Percentiles rank a stretch among this genome's conserved stretches.
phyloP scores from a whole-genome alignment of 805 yeast genomes.

The Hanseniaspora taiwanica region DNA sequence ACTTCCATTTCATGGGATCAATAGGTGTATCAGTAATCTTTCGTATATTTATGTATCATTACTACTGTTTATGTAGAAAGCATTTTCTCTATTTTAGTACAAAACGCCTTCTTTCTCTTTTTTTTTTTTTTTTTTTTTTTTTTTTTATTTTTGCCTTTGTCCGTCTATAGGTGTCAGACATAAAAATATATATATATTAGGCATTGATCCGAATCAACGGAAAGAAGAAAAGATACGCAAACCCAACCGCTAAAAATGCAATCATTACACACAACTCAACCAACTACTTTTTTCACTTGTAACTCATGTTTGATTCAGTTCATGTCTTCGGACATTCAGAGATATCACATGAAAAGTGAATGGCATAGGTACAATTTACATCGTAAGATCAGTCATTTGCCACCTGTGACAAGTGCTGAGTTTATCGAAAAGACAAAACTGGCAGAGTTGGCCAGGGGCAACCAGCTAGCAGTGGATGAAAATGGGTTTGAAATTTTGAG shows the following conservation, averaged over 20 bases:
- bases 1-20: slow-evolving; percentile 23
- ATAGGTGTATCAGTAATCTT: not conserved
- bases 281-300: slow-evolving; percentile 45
- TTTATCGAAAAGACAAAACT: slow-evolving; percentile 28
- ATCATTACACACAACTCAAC: not conserved
- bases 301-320: slow-evolving; percentile 80
- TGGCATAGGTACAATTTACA: slow-evolving; percentile 97
- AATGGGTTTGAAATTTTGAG: slow-evolving; percentile 27
- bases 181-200: not conserved
- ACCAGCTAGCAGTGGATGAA: slow-evolving; percentile 23
- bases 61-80: not conserved
- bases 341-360: slow-evolving; percentile 91
- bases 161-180: too few species aligned
- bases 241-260: not conserved
- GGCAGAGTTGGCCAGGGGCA: slow-evolving; percentile 18
- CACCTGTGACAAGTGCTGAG: slow-evolving; percentile 52
- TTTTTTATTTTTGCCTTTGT: too few species aligned
- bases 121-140: too few species aligned
- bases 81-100: too few species aligned
- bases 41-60: not conserved
- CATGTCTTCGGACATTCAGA: slow-evolving; percentile 68
- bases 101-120: too few species aligned
- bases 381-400: slow-evolving; percentile 75
- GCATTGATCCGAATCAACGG: not conserved
- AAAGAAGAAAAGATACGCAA: not conserved